phyloP scores from a whole-genome alignment of 1,139 yeast genomes.

The Suhomyces coccinellae region DNA sequence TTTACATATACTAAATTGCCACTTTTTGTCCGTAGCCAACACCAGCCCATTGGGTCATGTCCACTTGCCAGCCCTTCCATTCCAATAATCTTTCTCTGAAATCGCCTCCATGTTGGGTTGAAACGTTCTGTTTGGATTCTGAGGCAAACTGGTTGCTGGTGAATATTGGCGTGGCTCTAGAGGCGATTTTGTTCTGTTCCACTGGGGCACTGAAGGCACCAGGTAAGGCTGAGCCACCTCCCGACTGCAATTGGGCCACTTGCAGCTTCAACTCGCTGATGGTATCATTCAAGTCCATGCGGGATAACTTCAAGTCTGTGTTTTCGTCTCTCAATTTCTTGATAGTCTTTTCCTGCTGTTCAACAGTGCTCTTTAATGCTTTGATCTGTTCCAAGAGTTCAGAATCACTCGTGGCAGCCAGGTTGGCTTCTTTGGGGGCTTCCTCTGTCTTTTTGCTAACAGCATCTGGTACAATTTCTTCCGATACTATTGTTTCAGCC shows the following conservation, averaged over 20 bases:
- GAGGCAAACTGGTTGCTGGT: conserved; percentile 40
- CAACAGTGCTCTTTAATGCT: conserved; percentile 19
- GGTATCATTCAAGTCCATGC: conserved; percentile 49
- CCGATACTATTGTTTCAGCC: conserved; percentile 4
- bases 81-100: conserved; percentile 47
- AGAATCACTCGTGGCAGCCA: not conserved
- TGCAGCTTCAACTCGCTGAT: conserved; percentile 30
- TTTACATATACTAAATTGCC: conserved; percentile 9
- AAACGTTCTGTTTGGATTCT: conserved; percentile 29
- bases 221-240: conserved; percentile 5
- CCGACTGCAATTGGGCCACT: conserved; percentile 20
- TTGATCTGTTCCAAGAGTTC: conserved; percentile 12
- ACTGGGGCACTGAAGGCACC: conserved; percentile 6
- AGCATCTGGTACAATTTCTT: not conserved
- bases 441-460: not conserved
- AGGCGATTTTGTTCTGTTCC: conserved; percentile 15
- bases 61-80: conserved; percentile 87
- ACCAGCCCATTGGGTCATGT: conserved; percentile 72
- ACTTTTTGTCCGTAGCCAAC: conserved; percentile 8
- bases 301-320: conserved; percentile 43
- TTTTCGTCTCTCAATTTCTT: conserved; percentile 44
- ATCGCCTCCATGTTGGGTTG: conserved; percentile 29
- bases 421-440: conserved; percentile 8
- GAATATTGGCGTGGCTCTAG: conserved; percentile 38
- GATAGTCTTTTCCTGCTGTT: conserved; percentile 37